These are phyloP conservation scores for Gastrodia elata DNA, from an alignment of 106 monocot species.

Conservation along the genomic window DNA sequence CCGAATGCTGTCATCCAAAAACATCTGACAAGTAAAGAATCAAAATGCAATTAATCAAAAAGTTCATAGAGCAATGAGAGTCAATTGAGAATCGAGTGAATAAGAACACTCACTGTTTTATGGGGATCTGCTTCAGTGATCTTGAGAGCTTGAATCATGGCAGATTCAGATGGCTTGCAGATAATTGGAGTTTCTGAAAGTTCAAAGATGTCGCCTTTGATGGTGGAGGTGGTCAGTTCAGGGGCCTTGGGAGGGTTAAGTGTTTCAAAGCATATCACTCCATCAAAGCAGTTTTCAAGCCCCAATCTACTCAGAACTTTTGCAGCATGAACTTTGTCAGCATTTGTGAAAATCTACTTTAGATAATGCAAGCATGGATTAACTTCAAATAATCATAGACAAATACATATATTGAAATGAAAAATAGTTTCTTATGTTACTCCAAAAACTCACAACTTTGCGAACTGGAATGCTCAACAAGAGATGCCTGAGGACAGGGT, in stretches of 20 bases:
- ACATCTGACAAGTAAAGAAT: conserved; percentile 31
- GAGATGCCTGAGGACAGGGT: conserved; percentile 55
- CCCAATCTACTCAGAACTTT: conserved; percentile 56
- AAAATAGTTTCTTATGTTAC: background rate
- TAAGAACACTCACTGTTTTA: conserved; percentile 38
- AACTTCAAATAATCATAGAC: background rate
- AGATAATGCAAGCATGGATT: background rate
- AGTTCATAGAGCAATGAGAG: background rate
- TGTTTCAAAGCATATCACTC: conserved; percentile 90
- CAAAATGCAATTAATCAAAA: background rate
- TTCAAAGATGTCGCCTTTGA: conserved; percentile 27
- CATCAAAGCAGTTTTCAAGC: conserved; percentile 79
- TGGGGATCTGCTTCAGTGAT: conserved; percentile 63
- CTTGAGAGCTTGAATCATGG: conserved; percentile 54
- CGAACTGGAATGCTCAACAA: conserved; percentile 56
- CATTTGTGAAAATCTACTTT: conserved; percentile 74
- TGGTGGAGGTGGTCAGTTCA: background rate
- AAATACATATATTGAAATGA: background rate
- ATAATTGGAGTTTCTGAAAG: conserved; percentile 55
- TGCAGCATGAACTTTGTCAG: conserved; percentile 52
- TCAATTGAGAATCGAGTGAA: background rate
- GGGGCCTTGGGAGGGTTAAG: conserved; percentile 47
- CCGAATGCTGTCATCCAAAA: conserved; percentile 87
- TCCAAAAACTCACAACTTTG: conserved; percentile 55
- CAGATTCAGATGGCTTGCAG: conserved; percentile 76